Percentiles rank a stretch among this genome's conserved stretches.
These are phyloP conservation scores for Trichophyton mentagrophytes DNA, from an alignment of 2,329 filamentous ascomycete genomes.

Conservation along the genomic window DNA sequence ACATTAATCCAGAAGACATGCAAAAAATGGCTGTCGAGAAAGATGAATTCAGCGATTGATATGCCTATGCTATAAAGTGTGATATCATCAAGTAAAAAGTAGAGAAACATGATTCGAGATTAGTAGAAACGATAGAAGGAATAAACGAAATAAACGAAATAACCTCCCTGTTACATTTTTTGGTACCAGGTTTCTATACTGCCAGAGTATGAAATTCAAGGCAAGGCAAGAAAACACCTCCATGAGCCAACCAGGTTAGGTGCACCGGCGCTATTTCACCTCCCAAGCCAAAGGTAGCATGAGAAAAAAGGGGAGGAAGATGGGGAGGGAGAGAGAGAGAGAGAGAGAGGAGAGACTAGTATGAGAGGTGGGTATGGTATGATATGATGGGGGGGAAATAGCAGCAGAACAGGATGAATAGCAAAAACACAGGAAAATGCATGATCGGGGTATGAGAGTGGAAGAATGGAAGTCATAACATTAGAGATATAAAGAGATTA, in stretches of 20 bases:
- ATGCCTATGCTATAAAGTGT: not conserved
- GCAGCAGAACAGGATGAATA: no score
- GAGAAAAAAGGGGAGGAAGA: not conserved
- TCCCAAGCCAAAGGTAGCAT: not conserved
- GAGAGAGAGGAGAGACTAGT: not conserved
- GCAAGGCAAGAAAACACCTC: not conserved
- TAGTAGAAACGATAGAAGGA: not conserved
- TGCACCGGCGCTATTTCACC: not conserved
- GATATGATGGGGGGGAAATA: not conserved
- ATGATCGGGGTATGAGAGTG: not conserved
- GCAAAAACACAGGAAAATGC: not conserved
- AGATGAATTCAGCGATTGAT: no score
- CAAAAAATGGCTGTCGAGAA: not conserved
- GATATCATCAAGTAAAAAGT: not conserved
- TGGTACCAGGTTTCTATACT: not conserved
- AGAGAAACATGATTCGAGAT: not conserved
- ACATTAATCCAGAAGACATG: not conserved
- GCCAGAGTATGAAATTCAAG: not conserved
- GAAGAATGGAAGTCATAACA: not conserved
- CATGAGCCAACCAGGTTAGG: not conserved
- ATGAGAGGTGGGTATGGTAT: not conserved
- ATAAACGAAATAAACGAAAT: not conserved
- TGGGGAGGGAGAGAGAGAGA: slow-evolving; percentile 3
- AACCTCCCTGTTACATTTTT: not conserved
- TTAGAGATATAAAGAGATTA: not conserved